Conservation (phyloP, 2,329 filamentous ascomycete genomes). For the Aspergillus novofumigatus region DNA sequence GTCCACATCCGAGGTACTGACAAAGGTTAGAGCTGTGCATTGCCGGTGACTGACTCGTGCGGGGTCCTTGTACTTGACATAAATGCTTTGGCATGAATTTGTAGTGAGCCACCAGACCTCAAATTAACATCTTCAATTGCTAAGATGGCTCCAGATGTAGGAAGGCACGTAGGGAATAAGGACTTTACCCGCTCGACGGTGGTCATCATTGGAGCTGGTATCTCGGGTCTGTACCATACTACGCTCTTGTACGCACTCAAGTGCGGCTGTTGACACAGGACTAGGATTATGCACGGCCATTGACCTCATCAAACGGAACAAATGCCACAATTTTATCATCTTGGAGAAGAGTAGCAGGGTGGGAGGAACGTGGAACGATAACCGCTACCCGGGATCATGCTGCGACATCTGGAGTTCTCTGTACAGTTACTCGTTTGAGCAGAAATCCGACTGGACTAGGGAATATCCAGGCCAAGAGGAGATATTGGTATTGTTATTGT, state of each 20-base stretch:
- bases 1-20: not conserved
- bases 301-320: slow-evolving; percentile 50
- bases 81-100: not conserved
- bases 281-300: slow-evolving; percentile 54
- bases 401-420: slow-evolving; percentile 54
- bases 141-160: not conserved
- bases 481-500: slow-evolving; percentile 41
- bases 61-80: not conserved
- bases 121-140: not conserved
- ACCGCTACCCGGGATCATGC: slow-evolving; percentile 55
- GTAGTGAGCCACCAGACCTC: not conserved
- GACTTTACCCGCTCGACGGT: slow-evolving; percentile 51
- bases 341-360: slow-evolving; percentile 53
- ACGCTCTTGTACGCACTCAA: not conserved
- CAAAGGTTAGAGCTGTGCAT: not conserved
- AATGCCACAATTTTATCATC: slow-evolving; percentile 50
- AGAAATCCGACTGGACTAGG: slow-evolving; percentile 55
- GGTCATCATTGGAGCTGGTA: slow-evolving; percentile 55
- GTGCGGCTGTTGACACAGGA: not conserved
- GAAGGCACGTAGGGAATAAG: slow-evolving; percentile 39
- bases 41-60: not conserved
- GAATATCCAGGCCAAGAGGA: slow-evolving; percentile 59
- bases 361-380: slow-evolving; percentile 54
- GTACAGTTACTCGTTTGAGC: slow-evolving; percentile 59
- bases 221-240: slow-evolving; percentile 40